A percentile compares a stretch with the other conserved stretches of the same genome.
phyloP scores from a whole-genome alignment of 768 basidiomycete genomes.

The Pulveroboletus ravenelii region DNA sequence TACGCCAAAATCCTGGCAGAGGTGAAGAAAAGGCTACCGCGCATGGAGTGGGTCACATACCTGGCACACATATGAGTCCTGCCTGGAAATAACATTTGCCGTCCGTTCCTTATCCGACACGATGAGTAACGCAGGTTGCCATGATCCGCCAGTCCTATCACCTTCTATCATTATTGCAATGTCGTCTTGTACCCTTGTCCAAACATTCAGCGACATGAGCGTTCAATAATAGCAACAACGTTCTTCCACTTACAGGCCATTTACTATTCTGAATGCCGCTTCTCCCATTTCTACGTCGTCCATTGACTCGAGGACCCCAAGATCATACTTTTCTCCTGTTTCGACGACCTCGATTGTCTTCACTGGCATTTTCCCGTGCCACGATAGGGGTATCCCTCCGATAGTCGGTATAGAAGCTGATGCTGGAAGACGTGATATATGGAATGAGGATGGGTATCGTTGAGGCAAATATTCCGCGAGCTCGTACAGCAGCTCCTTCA shows the following conservation, averaged over 20 bases:
- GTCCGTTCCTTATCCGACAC: conserved; percentile 45
- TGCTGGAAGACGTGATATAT: conserved; percentile 38
- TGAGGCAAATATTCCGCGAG: conserved; percentile 63
- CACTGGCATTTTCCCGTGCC: conserved; percentile 45
- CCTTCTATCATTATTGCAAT: conserved; percentile 61
- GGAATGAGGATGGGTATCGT: conserved; percentile 59
- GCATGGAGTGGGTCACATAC: conserved; percentile 31
- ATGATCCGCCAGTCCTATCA: conserved; percentile 6
- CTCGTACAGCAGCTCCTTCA: conserved; percentile 64
- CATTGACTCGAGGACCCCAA: conserved; percentile 37
- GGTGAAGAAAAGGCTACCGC: neutral
- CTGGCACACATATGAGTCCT: conserved; percentile 65
- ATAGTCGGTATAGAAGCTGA: conserved; percentile 14
- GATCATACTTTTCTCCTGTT: conserved; percentile 45
- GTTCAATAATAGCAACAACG: neutral
- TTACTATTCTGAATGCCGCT: conserved; percentile 58
- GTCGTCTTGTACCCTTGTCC: conserved; percentile 49
- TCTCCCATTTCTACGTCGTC: conserved; percentile 33
- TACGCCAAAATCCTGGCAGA: conserved; percentile 66
- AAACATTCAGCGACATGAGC: neutral
- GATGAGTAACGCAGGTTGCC: neutral
- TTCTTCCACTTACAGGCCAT: conserved; percentile 49
- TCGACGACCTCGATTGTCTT: conserved; percentile 52
- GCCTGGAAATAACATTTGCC: conserved; percentile 75
- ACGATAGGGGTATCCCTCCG: conserved; percentile 30